phyloP scores from a whole-genome alignment of 495 filamentous ascomycete genomes.

The Lasiosphaeria hispida region DNA sequence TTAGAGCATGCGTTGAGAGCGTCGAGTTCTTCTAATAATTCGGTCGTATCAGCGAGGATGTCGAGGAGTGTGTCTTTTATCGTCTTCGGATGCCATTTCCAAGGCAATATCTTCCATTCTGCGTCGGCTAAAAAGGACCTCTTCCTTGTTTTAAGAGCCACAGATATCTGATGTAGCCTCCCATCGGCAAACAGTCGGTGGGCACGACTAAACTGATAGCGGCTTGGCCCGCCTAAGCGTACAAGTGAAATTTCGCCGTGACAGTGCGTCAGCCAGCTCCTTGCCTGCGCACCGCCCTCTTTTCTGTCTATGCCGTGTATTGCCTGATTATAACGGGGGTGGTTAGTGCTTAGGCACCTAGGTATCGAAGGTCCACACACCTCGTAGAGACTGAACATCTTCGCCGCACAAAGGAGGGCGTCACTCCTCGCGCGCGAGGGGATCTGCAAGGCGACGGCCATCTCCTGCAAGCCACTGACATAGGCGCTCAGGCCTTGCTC shows the following conservation, averaged over 20 bases:
- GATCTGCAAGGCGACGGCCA: background rate
- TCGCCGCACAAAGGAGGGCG: slow-evolving; percentile 2
- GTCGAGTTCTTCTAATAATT: slow-evolving; percentile 3
- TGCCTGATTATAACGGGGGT: slow-evolving; percentile 1
- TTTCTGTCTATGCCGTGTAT: slow-evolving; percentile 4
- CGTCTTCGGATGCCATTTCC: slow-evolving; percentile 4
- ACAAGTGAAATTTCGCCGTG: slow-evolving; percentile 2
- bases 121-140: slow-evolving; percentile 2
- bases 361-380: slow-evolving; percentile 4
- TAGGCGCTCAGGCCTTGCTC: slow-evolving; percentile 3
- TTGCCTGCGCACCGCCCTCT: background rate
- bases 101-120: slow-evolving; percentile 3
- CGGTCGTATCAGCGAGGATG: slow-evolving; percentile 3
- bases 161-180: slow-evolving; percentile 5
- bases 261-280: slow-evolving; percentile 3
- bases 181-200: slow-evolving; percentile 3
- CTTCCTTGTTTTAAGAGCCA: slow-evolving; percentile 2
- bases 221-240: slow-evolving; percentile 1
- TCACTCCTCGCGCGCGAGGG: slow-evolving; percentile 4
- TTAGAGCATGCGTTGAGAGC: slow-evolving; percentile 2
- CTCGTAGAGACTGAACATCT: slow-evolving; percentile 5
- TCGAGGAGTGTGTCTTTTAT: slow-evolving; percentile 5
- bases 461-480: slow-evolving; percentile 2
- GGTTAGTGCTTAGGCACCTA: slow-evolving; percentile 3
- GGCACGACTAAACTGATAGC: slow-evolving; percentile 1